These are phyloP conservation scores for Nothophaeocryptopus gaeumannii DNA, from an alignment of 2,329 filamentous ascomycete genomes.

Conservation along the genomic window DNA sequence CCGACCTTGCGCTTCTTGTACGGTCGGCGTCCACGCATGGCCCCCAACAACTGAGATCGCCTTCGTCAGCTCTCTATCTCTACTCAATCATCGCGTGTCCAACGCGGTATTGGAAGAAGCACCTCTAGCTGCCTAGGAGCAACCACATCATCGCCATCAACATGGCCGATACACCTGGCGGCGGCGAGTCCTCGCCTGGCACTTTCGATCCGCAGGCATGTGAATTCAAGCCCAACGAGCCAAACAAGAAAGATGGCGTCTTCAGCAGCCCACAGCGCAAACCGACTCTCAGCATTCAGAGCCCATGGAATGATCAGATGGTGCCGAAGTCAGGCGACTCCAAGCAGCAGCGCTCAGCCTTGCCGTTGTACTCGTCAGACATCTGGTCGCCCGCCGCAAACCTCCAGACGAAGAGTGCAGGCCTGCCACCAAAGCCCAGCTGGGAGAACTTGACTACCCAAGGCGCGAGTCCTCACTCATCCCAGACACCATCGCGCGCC, in stretches of 20 bases:
- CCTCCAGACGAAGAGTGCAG: conserved; percentile 12
- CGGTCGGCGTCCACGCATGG: no score
- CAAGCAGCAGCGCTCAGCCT: conserved; percentile 5
- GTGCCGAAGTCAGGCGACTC: not conserved
- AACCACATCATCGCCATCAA: no score
- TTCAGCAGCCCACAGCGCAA: not conserved
- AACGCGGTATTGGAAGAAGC: no score
- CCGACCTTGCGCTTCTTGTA: no score
- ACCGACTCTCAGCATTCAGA: not conserved
- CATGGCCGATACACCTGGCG: not conserved
- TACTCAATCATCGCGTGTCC: no score
- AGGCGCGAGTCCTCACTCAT: not conserved
- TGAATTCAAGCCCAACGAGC: conserved; percentile 7
- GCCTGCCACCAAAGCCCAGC: conserved; percentile 13
- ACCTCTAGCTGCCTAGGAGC: no score
- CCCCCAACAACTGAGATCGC: no score
- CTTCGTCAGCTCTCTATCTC: no score
- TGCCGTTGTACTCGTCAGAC: conserved; percentile 12
- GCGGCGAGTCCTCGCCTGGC: not conserved
- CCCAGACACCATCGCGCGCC: not conserved
- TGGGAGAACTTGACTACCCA: conserved; percentile 11
- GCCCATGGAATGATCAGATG: not conserved
- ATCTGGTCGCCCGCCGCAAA: conserved; percentile 15
- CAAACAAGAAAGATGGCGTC: not conserved
- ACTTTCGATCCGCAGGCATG: conserved; percentile 8